These are phyloP conservation scores for Pseudopediastrum boryanum DNA, from an alignment of 139 green algal species.

Conservation along the genomic window DNA sequence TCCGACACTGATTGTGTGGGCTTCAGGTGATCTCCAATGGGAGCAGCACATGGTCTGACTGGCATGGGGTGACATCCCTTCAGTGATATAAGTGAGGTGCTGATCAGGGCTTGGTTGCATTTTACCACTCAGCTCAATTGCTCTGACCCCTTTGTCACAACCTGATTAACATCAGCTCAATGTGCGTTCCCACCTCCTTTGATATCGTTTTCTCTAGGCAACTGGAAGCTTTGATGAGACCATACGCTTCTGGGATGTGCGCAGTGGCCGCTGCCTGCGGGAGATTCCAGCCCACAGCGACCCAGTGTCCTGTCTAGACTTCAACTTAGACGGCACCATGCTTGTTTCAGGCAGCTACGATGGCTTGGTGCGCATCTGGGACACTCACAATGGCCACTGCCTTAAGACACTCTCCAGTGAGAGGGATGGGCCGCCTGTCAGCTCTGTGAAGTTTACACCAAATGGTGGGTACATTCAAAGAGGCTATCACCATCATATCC, in stretches of 20 bases:
- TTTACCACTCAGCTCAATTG: too few relatives aligned
- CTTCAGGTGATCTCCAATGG: too few relatives aligned
- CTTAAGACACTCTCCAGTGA: slow-evolving; percentile 79
- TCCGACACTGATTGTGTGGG: too few relatives aligned
- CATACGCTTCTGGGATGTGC: slow-evolving; percentile 86
- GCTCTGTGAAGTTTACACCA: slow-evolving; percentile 81
- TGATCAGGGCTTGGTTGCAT: too few relatives aligned
- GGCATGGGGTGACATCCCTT: too few relatives aligned
- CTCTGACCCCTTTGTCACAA: too few relatives aligned
- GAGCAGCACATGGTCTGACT: too few relatives aligned
- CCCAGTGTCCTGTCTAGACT: slow-evolving; percentile 78
- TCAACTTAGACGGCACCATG: slow-evolving; percentile 75
- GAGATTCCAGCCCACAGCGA: slow-evolving; percentile 91
- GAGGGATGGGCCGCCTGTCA: slow-evolving; percentile 72
- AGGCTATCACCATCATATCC: too few relatives aligned
- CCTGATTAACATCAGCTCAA: too few relatives aligned
- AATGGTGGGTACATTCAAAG: slow-evolving; percentile 73
- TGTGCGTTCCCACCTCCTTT: too few relatives aligned
- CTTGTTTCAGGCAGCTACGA: slow-evolving; percentile 83
- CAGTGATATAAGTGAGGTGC: too few relatives aligned
- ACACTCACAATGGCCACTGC: slow-evolving; percentile 80
- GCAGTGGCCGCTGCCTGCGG: slow-evolving; percentile 62
- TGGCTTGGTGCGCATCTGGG: slow-evolving; percentile 73
- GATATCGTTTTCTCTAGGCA: slow-evolving; percentile 52
- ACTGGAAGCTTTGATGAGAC: slow-evolving; percentile 93